Evolutionary conservation across 345 rosid genomes (phyloP).

Genomic region (Sisymbrium irio): DNA sequence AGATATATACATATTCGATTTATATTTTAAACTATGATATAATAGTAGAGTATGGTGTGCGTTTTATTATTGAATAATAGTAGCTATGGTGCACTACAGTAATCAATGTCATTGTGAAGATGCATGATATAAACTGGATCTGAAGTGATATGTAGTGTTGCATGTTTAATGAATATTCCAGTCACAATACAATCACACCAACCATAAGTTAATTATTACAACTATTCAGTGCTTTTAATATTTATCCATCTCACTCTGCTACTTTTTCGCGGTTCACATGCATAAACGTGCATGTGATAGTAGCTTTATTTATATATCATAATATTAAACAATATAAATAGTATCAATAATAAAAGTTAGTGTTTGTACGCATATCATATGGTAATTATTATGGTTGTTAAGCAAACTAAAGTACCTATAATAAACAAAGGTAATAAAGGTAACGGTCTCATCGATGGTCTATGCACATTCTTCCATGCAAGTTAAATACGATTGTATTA

Average conservation of each 20-base stretch:
- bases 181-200: constrained; percentile 3
- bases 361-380: constrained; percentile 39
- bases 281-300: constrained; percentile 41
- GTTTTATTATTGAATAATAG: neutral
- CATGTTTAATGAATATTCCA: constrained; percentile 19
- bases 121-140: neutral
- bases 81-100: neutral
- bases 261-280: constrained; percentile 30
- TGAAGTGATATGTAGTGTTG: constrained; percentile 8
- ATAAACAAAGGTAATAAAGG: constrained; percentile 27
- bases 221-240: constrained; percentile 4
- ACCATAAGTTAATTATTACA: neutral
- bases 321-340: neutral
- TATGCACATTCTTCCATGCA: constrained; percentile 38
- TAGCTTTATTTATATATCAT: constrained; percentile 28
- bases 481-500: constrained; percentile 10
- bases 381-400: constrained; percentile 34
- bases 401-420: constrained; percentile 33
- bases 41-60: neutral
- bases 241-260: constrained; percentile 1
- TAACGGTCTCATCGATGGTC: constrained; percentile 36
- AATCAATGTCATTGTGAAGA: neutral
- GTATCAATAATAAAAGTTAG: constrained; percentile 5
- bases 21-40: neutral
- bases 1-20: neutral